Conservation (phyloP, 768 basidiomycete genomes). For the Boletus sp. region DNA sequence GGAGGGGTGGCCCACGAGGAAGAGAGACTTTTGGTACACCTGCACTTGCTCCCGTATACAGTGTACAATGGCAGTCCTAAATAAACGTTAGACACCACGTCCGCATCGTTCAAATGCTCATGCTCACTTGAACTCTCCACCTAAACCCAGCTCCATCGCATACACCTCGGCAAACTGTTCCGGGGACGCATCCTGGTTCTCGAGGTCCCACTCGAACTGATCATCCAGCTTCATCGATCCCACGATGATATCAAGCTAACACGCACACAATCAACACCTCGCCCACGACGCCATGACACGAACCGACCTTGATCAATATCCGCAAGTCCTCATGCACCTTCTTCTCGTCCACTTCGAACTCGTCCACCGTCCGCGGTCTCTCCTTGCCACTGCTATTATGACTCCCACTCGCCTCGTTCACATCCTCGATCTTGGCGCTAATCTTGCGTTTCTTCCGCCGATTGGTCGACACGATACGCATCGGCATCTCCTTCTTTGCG, state of each 20-base stretch:
- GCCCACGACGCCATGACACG: neutral
- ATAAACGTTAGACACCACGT: slow-evolving; percentile 11
- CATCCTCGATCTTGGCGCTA: slow-evolving; percentile 27
- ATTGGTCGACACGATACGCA: slow-evolving; percentile 29
- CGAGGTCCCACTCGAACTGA: slow-evolving; percentile 97
- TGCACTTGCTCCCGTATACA: slow-evolving; percentile 95
- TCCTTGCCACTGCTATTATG: slow-evolving; percentile 33
- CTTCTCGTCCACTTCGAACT: slow-evolving; percentile 64
- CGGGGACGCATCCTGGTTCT: slow-evolving; percentile 74
- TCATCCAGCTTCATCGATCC: slow-evolving; percentile 92
- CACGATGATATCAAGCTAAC: slow-evolving; percentile 90
- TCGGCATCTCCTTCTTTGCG: slow-evolving; percentile 31
- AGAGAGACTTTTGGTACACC: slow-evolving; percentile 86
- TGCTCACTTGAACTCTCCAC: slow-evolving; percentile 87
- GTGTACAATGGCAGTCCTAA: slow-evolving; percentile 93
- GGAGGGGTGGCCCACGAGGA: slow-evolving; percentile 83
- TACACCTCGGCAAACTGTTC: slow-evolving; percentile 93
- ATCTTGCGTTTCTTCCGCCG: slow-evolving; percentile 45
- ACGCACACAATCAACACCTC: slow-evolving; percentile 1
- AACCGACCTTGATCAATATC: slow-evolving; percentile 83
- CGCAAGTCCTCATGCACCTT: slow-evolving; percentile 82
- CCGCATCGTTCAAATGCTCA: neutral
- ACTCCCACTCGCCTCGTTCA: slow-evolving; percentile 25
- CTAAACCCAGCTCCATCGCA: slow-evolving; percentile 80
- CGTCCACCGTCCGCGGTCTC: slow-evolving; percentile 53